Evolutionary conservation across 2,329 filamentous ascomycete genomes (phyloP), one percentile per base, ranked within the genome.

Genomic region (Pseudopyricularia javanii): DNA sequence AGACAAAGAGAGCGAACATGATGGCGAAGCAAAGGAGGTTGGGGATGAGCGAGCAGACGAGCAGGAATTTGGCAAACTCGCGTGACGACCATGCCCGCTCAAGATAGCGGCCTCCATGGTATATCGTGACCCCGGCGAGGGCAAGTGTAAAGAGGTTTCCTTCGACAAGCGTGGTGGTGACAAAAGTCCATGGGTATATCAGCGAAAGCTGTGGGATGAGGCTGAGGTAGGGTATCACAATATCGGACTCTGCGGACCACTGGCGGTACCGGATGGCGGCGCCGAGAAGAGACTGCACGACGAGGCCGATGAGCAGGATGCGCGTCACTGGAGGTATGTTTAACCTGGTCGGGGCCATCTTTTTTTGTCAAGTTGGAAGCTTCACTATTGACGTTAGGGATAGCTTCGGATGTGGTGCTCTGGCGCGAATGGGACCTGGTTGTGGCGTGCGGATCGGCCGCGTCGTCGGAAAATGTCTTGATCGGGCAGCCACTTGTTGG

Each of bases 291-390:
- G 90, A 94, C 69, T 95, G 83, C 57, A 82, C 71, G 58, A 90
- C 68, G 54, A 95, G 78, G 55, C 78, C 76, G 63, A 86, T 79
- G 61, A 98, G 83, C 53, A 91, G 76, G 61, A 80, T 82, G 58
- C 93, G 85, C 49, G 93, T 97, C 60, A 95, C 81, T 30, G 93
- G 91, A 55, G 93, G 93, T 57, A 97, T 85, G 64, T 94, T 96
- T 71, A 96, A 78, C 74, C 91, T 85, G 52, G 84, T 78, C 62
- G 87, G 79, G n/a, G 54, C 50, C 33, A 49, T 28, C 26, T 52
- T 52, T 57, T 47, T 54, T 33, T 52, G 32, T 51, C 15, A 33
- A 33, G 22, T 43, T 22, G 22, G 7, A 43, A 43, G 37, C 7
- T 43, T n/a, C 17, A 20, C 9, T 4, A n/a, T 43, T n/a, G n/a